Conservation (phyloP, 352 stramenopile genomes). For the Phytophthora multivora region DNA sequence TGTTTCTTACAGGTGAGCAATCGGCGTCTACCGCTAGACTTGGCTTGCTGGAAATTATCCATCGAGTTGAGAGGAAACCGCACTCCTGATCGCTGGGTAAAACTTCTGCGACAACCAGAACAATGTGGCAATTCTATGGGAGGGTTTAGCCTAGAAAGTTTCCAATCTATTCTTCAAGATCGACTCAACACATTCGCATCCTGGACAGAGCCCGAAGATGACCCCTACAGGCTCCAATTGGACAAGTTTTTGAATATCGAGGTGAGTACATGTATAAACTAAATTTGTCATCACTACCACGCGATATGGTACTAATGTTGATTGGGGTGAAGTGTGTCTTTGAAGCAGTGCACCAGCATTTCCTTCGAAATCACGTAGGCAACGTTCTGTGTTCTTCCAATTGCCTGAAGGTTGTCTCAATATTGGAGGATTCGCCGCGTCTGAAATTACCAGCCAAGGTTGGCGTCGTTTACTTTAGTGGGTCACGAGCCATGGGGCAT, state of each 20-base stretch:
- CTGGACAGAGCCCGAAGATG: constrained; percentile 34
- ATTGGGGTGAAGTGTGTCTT: constrained; percentile 39
- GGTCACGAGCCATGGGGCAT: constrained; percentile 32
- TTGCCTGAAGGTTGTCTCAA: constrained; percentile 43
- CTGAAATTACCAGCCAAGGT: constrained; percentile 14
- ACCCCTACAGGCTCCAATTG: constrained; percentile 32
- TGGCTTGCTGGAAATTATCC: constrained; percentile 1
- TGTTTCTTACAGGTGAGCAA: constrained; percentile 9
- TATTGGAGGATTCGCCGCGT: constrained; percentile 45
- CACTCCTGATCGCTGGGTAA: constrained; percentile 11
- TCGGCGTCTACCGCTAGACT: constrained; percentile 7
- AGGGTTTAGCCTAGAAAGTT: constrained; percentile 26
- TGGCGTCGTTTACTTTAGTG: constrained; percentile 35
- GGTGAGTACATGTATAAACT: constrained; percentile 31
- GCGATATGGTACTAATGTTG: neutral
- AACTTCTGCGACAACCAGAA: constrained; percentile 6
- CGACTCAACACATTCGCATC: constrained; percentile 46
- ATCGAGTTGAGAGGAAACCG: constrained; percentile 3
- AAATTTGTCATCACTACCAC: neutral
- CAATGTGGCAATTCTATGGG: no score
- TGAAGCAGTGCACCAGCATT: constrained; percentile 63
- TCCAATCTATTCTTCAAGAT: constrained; percentile 38
- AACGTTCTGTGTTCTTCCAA: constrained; percentile 35
- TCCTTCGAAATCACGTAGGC: constrained; percentile 51
- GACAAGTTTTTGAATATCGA: constrained; percentile 48